A percentile compares a stretch with the other conserved stretches of the same genome.
phyloP scores from a whole-genome alignment of 768 basidiomycete genomes.

The Suillus subluteus region DNA sequence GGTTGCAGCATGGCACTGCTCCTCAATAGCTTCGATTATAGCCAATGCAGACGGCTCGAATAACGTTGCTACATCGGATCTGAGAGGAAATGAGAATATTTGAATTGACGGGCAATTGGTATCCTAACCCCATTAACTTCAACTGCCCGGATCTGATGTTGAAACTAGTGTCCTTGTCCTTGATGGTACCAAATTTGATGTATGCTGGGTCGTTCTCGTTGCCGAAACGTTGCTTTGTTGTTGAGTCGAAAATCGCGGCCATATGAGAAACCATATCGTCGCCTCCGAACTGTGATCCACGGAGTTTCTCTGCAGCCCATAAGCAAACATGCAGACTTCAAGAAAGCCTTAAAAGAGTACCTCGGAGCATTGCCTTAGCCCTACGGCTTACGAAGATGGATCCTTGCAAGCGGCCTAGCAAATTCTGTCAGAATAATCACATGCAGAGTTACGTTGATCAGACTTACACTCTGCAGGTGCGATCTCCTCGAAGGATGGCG shows the following conservation, averaged over 20 bases:
- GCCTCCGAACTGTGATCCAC: slow-evolving; percentile 42
- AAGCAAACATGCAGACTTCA: slow-evolving; percentile 1
- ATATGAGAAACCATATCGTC: slow-evolving; percentile 47
- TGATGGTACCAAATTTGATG: slow-evolving; percentile 49
- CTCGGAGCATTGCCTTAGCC: slow-evolving; percentile 42
- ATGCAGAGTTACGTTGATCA: background rate
- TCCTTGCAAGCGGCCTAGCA: slow-evolving; percentile 50
- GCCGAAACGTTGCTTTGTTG: slow-evolving; percentile 49
- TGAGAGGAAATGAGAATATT: slow-evolving; percentile 10
- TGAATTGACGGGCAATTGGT: background rate
- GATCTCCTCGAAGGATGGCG: slow-evolving; percentile 48
- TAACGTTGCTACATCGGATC: slow-evolving; percentile 33
- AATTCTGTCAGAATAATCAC: slow-evolving; percentile 10
- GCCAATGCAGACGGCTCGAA: slow-evolving; percentile 31
- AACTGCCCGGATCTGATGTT: slow-evolving; percentile 52
- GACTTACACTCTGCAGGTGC: slow-evolving; percentile 47
- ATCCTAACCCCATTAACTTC: slow-evolving; percentile 41
- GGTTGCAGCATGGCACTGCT: slow-evolving; percentile 23
- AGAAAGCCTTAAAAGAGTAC: slow-evolving; percentile 27
- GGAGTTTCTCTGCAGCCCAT: slow-evolving; percentile 40
- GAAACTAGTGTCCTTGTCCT: slow-evolving; percentile 43
- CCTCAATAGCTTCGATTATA: slow-evolving; percentile 29
- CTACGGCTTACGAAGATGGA: slow-evolving; percentile 54
- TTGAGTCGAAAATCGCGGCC: slow-evolving; percentile 46
- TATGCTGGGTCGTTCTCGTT: slow-evolving; percentile 43